Base-by-base conservation (phyloP, 2,329 filamentous ascomycete genomes). In the Fonsecaea nubica region DNA sequence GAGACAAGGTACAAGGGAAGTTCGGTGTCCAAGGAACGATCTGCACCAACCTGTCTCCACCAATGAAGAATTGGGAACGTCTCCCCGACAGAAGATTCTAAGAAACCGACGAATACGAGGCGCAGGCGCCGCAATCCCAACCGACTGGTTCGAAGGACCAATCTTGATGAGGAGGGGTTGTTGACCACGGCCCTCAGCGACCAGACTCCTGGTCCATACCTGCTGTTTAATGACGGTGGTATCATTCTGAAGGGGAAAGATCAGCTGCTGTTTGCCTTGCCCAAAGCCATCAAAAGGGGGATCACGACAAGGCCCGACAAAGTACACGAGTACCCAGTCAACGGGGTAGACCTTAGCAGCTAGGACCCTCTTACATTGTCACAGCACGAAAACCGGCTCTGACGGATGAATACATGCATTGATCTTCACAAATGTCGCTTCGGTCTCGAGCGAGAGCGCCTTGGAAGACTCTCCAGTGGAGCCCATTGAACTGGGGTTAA, bases 11-110 rank as follows among this genome's bases (percentile, higher is more conserved):
- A 32, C 55, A 45, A 40, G 25, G 25, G 52, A 55, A 12, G 58
- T 45, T 33, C 53, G 38, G 18, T 55, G 58, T 63, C 32, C 25
- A 25, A 59, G 63, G 36, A 63, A 35, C 63, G 66, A 68, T 68
- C 66, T 68, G 62, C 66, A 40, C 38, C 53, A 54, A 58, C 45
- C 42, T 40, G 59, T 55, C 8, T 59, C 58, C 45, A 54, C 50
- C 48, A 32, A 48, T 62, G 38, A 48, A 42, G 52, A 62, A 10
- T 5, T 42, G 40, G 15, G 15, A 42, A 42, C 40, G 33, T 54
- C 32, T 32, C 25, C 50, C 21, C 42, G 30, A 21, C 36, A 56
- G 25, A 18, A 36, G 10, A 45, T 50, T 12, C 18, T 18, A n/a
- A 32, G 36, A 56, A 48, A 33, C 35, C 52, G 30, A 33, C 33